A percentile compares a stretch with the other conserved stretches of the same genome.
These are phyloP conservation scores for Syzygium malaccense DNA, from an alignment of 441 rosid genomes.

Conservation along the genomic window DNA sequence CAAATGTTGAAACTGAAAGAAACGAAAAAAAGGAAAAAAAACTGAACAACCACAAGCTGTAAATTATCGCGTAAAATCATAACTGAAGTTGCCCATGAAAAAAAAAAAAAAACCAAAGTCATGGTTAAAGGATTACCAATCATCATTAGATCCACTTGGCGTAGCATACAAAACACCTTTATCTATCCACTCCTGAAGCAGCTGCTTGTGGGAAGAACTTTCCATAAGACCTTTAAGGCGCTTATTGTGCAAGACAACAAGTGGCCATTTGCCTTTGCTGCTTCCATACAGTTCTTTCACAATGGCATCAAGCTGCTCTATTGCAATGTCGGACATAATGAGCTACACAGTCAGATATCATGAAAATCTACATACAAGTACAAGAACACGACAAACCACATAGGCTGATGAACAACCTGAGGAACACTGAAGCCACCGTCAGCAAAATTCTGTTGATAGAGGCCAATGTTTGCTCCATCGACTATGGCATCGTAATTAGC, in stretches of 20 bases:
- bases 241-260: constrained; percentile 62
- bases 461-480: constrained; percentile 92
- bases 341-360: constrained; percentile 3
- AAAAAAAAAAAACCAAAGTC: neutral
- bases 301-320: constrained; percentile 79
- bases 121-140: constrained; percentile 38
- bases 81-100: neutral
- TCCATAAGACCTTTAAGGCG: constrained; percentile 49
- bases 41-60: neutral
- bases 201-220: constrained; percentile 34
- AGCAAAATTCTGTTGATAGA: constrained; percentile 78
- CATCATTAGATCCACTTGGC: constrained; percentile 90
- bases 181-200: constrained; percentile 58
- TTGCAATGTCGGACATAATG: constrained; percentile 21
- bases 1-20: neutral
- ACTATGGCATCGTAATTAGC: constrained; percentile 54
- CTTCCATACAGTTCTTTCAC: constrained; percentile 41
- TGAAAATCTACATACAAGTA: neutral
- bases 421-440: constrained; percentile 70
- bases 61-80: neutral
- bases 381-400: neutral
- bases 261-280: constrained; percentile 60
- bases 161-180: constrained; percentile 58
- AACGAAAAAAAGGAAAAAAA: neutral
- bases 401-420: constrained; percentile 49